These are phyloP conservation scores for Pseudogymnoascus sp. DNA, from an alignment of 2,329 filamentous ascomycete species.

Conservation along the genomic window DNA sequence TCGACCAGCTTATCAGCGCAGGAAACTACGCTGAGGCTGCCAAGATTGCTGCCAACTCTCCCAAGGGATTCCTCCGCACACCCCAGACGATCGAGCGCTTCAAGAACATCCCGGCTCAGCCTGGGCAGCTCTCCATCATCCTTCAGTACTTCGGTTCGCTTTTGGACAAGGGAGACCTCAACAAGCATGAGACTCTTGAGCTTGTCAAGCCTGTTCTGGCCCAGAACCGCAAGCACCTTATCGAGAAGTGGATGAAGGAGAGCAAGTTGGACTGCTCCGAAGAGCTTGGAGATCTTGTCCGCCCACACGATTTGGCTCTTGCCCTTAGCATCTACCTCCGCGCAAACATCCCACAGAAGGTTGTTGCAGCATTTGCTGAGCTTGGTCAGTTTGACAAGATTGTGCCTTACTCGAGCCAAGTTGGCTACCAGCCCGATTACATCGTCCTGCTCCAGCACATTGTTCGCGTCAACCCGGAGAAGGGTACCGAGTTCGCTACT, in stretches of 20 bases:
- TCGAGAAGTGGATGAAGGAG: slow-evolving; percentile 97
- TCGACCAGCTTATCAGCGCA: slow-evolving; percentile 74
- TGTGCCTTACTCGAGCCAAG: slow-evolving; percentile 76
- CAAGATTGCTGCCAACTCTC: slow-evolving; percentile 94
- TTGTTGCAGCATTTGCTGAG: slow-evolving; percentile 90
- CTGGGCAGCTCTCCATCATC: slow-evolving; percentile 85
- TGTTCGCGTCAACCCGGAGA: slow-evolving; percentile 82
- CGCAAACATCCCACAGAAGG: slow-evolving; percentile 85
- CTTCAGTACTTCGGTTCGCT: slow-evolving; percentile 97
- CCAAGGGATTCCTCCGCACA: slow-evolving; percentile 88
- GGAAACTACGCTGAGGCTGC: slow-evolving; percentile 83
- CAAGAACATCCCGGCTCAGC: slow-evolving; percentile 74
- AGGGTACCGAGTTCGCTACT: slow-evolving; percentile 91
- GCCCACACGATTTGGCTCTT: slow-evolving; percentile 79
- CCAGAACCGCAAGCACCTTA: slow-evolving; percentile 88
- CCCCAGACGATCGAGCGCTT: slow-evolving; percentile 93
- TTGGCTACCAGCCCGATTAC: slow-evolving; percentile 91
- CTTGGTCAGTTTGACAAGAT: slow-evolving; percentile 97
- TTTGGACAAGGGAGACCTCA: slow-evolving; percentile 87
- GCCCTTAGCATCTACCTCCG: slow-evolving; percentile 85
- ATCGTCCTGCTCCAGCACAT: slow-evolving; percentile 88
- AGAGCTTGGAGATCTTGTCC: slow-evolving; percentile 89
- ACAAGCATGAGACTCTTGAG: slow-evolving; percentile 89
- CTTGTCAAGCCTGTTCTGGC: slow-evolving; percentile 84
- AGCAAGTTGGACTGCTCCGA: slow-evolving; percentile 95